Evolutionary conservation across 805 yeast species (phyloP).

Genomic region (Yarrowia osloensis): DNA sequence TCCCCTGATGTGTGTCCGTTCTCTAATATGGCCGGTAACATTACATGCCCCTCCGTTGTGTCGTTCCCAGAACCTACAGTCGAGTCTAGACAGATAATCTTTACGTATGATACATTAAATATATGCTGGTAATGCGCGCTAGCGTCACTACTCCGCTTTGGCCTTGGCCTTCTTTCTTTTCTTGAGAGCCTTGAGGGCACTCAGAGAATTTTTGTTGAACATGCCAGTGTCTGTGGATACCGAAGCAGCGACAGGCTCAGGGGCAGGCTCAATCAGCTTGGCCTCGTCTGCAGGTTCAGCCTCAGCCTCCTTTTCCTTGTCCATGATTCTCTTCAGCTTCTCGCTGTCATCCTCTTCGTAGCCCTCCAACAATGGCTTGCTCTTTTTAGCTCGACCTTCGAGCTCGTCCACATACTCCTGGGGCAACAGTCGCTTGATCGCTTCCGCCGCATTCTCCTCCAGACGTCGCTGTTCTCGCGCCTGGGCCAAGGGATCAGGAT

Average conservation of each 20-base stretch:
- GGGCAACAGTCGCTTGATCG: conserved; percentile 48
- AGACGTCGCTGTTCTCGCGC: conserved; percentile 50
- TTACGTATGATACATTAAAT: conserved; percentile 4
- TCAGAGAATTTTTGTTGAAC: conserved; percentile 22
- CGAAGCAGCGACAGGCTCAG: not conserved
- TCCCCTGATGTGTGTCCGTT: not conserved
- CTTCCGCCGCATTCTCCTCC: conserved; percentile 56
- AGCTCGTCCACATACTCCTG: conserved; percentile 46
- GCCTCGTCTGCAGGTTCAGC: not conserved
- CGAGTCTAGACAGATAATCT: not conserved
- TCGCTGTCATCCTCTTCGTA: conserved; percentile 39
- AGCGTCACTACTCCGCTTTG: not conserved
- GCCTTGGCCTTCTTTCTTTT: conserved; percentile 22
- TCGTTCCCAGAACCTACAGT: not conserved
- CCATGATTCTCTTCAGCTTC: conserved; percentile 6
- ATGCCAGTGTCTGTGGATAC: not conserved
- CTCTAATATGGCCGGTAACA: not conserved
- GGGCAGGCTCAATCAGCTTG: conserved; percentile 4
- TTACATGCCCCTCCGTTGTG: not conserved
- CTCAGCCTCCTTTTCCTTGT: not conserved
- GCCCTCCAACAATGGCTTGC: conserved; percentile 37
- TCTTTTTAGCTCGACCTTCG: conserved; percentile 37
- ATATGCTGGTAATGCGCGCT: not conserved
- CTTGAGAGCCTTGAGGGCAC: conserved; percentile 12
- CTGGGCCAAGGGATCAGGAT: conserved; percentile 72